A percentile compares a stretch with the other conserved stretches of the same genome.
Conservation (phyloP, 352 stramenopile species). For the Phytophthora palmivora region DNA sequence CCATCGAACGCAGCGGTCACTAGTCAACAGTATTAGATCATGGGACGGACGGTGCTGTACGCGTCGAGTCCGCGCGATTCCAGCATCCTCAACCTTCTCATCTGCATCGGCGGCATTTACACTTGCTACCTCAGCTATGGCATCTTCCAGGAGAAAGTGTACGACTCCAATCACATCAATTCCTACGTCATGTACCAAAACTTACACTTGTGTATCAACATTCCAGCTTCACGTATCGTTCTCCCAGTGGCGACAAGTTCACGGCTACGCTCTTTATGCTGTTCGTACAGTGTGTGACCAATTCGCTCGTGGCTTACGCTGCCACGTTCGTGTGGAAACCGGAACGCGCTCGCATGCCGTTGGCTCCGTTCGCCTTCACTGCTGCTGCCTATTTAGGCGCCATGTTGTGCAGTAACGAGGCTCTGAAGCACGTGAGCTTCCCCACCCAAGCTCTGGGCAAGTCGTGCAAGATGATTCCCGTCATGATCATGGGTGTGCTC, state of each 20-base stretch:
- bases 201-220: constrained; percentile 8
- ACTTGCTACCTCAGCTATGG: constrained; percentile 93
- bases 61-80: constrained; percentile 52
- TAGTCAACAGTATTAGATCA: constrained; percentile 27
- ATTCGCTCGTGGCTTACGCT: constrained; percentile 85
- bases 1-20: no score
- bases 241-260: constrained; percentile 86
- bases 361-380: constrained; percentile 89
- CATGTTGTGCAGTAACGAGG: constrained; percentile 93
- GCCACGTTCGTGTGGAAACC: constrained; percentile 89
- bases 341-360: constrained; percentile 66
- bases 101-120: constrained; percentile 93
- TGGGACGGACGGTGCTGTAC: constrained; percentile 59
- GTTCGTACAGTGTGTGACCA: constrained; percentile 93
- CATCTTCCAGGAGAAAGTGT: constrained; percentile 96
- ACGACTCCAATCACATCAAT: constrained; percentile 25
- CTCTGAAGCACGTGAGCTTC: constrained; percentile 96
- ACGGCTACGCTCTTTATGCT: constrained; percentile 93
- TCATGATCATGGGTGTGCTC: constrained; percentile 95
- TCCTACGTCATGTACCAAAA: not conserved
- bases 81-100: constrained; percentile 81
- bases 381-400: constrained; percentile 90
- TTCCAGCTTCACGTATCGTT: constrained; percentile 88
- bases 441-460: constrained; percentile 98
- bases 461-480: constrained; percentile 99